phyloP scores from a whole-genome alignment of 2,329 filamentous ascomycete species.

The Fusarium sp. region DNA sequence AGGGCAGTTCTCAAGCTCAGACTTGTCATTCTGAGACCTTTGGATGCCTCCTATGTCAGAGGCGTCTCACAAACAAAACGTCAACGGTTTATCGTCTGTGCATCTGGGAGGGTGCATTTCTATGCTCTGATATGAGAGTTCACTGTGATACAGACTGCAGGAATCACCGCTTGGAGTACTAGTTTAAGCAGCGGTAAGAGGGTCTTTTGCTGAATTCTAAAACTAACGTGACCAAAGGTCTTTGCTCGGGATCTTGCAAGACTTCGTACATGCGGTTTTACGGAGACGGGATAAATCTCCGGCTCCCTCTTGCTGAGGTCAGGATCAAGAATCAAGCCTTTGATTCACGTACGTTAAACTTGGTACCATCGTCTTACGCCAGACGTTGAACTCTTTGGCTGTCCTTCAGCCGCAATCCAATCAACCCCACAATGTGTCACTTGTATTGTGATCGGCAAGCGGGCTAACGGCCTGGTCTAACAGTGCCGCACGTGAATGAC shows the following conservation, averaged over 20 bases:
- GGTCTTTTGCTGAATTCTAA: accelerated
- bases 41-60: background rate
- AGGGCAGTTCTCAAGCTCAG: background rate
- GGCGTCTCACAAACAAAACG: background rate
- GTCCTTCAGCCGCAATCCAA: background rate
- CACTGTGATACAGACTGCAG: background rate
- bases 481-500: background rate
- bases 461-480: background rate
- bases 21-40: background rate
- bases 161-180: background rate
- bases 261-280: too few relatives aligned
- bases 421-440: too few relatives aligned
- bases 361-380: too few relatives aligned
- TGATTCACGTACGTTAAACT: too few relatives aligned
- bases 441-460: background rate
- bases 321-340: too few relatives aligned
- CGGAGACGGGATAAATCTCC: too few relatives aligned
- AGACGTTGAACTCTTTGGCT: background rate
- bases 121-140: background rate
- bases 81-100: background rate
- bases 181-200: background rate
- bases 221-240: accelerated
- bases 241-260: too few relatives aligned
- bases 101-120: too few relatives aligned
- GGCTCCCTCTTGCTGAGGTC: too few relatives aligned